Evolutionary conservation across 179 eudicot species (phyloP).

Genomic region (Beta corolliflora): DNA sequence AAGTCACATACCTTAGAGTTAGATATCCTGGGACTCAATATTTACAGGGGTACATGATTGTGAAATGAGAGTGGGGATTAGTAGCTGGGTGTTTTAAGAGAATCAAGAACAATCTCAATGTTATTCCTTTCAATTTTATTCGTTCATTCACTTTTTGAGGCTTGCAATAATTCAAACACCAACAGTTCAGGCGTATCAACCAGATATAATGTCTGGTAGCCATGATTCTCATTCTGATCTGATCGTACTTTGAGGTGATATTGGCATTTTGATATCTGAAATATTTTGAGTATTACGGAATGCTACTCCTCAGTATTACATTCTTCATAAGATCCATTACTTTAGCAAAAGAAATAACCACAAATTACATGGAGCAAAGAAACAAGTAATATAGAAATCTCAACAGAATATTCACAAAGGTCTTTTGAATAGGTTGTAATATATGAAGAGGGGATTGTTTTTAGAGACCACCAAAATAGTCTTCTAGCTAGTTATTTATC

Average conservation of each 20-base stretch:
- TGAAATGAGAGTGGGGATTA: neutral
- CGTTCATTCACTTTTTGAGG: neutral
- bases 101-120: too few relatives aligned
- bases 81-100: neutral
- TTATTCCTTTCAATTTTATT: too few relatives aligned
- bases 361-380: neutral
- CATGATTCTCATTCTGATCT: too few relatives aligned
- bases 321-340: neutral
- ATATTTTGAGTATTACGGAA: neutral
- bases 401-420: neutral
- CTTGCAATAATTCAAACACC: too few relatives aligned
- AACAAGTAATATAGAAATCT: neutral
- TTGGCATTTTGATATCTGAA: neutral
- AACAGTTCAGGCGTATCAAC: too few relatives aligned
- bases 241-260: too few relatives aligned
- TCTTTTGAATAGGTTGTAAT: neutral
- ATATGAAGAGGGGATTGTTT: neutral
- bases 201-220: too few relatives aligned
- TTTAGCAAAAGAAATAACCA: neutral
- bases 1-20: neutral
- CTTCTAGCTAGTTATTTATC: too few relatives aligned
- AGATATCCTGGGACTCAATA: neutral
- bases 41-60: neutral
- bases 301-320: neutral
- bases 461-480: neutral